phyloP scores from a whole-genome alignment of 2,329 filamentous ascomycete species.

The Ophiostoma pallidulum region DNA sequence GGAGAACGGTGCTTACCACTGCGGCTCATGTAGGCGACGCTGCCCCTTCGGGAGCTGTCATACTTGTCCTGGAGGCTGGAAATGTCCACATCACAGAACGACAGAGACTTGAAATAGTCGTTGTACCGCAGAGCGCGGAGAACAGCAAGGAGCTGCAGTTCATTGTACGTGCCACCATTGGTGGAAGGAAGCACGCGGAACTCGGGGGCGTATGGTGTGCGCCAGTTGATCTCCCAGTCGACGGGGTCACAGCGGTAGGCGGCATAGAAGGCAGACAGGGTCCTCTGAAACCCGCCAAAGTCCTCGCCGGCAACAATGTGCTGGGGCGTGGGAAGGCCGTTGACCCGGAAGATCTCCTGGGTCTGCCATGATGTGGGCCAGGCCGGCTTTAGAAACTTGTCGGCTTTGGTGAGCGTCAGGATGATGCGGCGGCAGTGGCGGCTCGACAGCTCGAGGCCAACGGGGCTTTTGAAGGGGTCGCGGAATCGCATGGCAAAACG shows the following conservation, averaged over 20 bases:
- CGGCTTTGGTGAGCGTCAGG: constrained; percentile 42
- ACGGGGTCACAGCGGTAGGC: constrained; percentile 42
- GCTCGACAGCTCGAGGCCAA: constrained; percentile 39
- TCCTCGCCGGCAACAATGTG: constrained; percentile 44
- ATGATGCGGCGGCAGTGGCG: constrained; percentile 45
- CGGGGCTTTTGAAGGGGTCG: constrained; percentile 25
- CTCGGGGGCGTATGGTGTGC: constrained; percentile 38
- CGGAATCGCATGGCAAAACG: constrained; percentile 47
- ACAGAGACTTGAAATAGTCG: constrained; percentile 50
- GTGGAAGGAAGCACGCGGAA: constrained; percentile 41
- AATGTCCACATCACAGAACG: constrained; percentile 43
- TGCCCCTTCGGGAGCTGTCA: constrained; percentile 37
- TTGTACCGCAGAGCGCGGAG: constrained; percentile 49
- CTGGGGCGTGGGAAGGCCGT: constrained; percentile 42
- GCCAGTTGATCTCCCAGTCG: constrained; percentile 43
- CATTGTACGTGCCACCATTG: constrained; percentile 32
- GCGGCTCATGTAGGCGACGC: constrained; percentile 42
- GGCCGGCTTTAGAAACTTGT: constrained; percentile 47
- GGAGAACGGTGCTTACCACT: constrained; percentile 32
- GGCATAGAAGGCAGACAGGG: constrained; percentile 45
- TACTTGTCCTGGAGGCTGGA: constrained; percentile 30
- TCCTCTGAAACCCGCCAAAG: constrained; percentile 45
- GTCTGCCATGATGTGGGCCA: constrained; percentile 49
- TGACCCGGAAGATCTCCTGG: constrained; percentile 39
- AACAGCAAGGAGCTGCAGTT: constrained; percentile 46